A percentile compares a stretch with the other conserved stretches of the same genome.
Conservation (phyloP, 2,329 filamentous ascomycete genomes). For the Cladosporium sphaerospermum region DNA sequence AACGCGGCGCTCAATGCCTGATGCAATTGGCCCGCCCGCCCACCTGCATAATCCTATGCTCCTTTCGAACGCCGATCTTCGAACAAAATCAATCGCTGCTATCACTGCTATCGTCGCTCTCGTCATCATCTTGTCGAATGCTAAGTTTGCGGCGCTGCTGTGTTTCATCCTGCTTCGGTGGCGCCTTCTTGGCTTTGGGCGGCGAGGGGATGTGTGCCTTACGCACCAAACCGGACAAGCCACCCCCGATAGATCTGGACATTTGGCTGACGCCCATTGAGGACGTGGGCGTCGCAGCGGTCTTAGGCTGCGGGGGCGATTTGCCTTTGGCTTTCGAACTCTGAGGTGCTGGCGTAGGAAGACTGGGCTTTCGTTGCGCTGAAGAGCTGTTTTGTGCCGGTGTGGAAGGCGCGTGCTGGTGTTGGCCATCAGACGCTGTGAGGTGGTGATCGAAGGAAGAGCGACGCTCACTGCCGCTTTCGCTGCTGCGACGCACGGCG, state of each 20-base stretch:
- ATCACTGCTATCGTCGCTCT: constrained; percentile 2
- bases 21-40: too few species aligned
- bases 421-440: neutral
- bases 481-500: neutral
- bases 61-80: too few species aligned
- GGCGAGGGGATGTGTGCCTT: constrained; percentile 9
- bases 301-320: neutral
- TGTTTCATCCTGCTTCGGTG: neutral
- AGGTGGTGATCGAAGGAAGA: neutral
- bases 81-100: neutral
- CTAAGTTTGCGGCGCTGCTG: neutral
- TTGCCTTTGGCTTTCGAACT: neutral
- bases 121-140: constrained; percentile 1
- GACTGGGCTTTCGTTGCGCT: neutral
- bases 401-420: neutral
- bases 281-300: neutral
- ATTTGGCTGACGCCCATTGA: neutral
- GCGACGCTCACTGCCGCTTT: neutral
- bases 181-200: constrained; percentile 1
- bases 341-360: neutral
- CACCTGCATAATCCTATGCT: too few species aligned
- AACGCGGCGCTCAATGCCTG: too few species aligned
- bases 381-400: neutral
- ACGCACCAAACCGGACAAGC: constrained; percentile 2
- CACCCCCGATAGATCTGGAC: neutral